phyloP scores from a whole-genome alignment of 2,329 filamentous ascomycete genomes.

The Drechmeria coniospora region DNA sequence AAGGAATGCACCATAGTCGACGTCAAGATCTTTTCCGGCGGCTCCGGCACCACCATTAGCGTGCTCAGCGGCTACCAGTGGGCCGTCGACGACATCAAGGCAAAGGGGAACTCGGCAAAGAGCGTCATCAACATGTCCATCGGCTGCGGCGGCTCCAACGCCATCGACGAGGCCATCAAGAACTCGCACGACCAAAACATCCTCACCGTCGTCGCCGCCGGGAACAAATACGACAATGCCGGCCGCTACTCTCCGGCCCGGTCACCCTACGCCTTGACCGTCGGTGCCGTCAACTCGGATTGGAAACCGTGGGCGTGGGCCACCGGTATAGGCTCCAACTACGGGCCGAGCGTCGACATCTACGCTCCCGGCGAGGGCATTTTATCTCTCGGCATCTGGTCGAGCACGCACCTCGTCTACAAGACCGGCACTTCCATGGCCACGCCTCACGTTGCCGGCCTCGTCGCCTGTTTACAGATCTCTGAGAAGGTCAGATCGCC shows the following conservation, averaged over 20 bases:
- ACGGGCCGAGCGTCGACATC: slow-evolving; percentile 30
- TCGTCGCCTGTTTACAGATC: slow-evolving; percentile 14
- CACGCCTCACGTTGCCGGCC: slow-evolving; percentile 41
- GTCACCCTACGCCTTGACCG: slow-evolving; percentile 31
- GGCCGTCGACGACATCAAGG: slow-evolving; percentile 26
- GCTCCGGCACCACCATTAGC: slow-evolving; percentile 5
- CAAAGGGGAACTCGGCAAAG: slow-evolving; percentile 19
- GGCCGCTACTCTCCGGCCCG: slow-evolving; percentile 28
- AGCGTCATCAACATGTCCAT: slow-evolving; percentile 43
- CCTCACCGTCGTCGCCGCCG: slow-evolving; percentile 38
- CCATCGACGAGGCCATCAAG: slow-evolving; percentile 39
- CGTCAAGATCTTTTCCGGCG: slow-evolving; percentile 28
- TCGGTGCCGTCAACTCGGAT: slow-evolving; percentile 29
- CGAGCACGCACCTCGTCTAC: slow-evolving; percentile 22
- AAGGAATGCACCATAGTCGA: slow-evolving; percentile 25
- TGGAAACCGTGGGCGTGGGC: slow-evolving; percentile 9
- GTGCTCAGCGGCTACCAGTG: slow-evolving; percentile 18
- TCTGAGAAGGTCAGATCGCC: background rate
- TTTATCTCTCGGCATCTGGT: slow-evolving; percentile 29
- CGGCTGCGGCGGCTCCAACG: slow-evolving; percentile 10
- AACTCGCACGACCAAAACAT: slow-evolving; percentile 29
- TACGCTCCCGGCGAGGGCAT: slow-evolving; percentile 33
- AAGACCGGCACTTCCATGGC: slow-evolving; percentile 50
- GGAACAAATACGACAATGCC: slow-evolving; percentile 26
- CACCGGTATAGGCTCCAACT: slow-evolving; percentile 31